Base-by-base conservation (phyloP, 163 green algal species). In the Scenedesmus sp. region DNA sequence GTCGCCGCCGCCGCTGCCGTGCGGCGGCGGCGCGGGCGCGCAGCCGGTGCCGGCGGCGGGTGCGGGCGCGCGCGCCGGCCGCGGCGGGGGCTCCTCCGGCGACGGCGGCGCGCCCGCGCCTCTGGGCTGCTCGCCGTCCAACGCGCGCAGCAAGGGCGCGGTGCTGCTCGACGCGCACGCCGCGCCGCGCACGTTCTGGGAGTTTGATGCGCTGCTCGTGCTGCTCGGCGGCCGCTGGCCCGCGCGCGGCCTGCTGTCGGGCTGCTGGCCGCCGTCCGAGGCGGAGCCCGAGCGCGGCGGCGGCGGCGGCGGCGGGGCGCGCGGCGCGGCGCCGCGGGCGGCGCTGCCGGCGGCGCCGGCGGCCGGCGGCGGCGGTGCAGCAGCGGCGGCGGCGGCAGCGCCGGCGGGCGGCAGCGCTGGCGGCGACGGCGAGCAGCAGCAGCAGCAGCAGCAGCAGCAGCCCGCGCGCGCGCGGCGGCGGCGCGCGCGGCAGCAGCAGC, bases 151-250 rank as follows among this genome's bases (percentile, higher is more conserved):
- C 54, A 81, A 81, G 39, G 73, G 73, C 11, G 60, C 80, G 6
- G 91, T 93, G 56, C 82, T 96, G 75, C 76, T 96, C 63, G 85
- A 85, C 44, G 42, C 70, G 10, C 29, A 42, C 7, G 60, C 87
- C 36, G 22, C 78, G 44, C 84, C 87, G 7, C 50, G 57, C 15
- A 81, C 87, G 24, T 83, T 67, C 45, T 89, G 81, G 80, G 54
- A 81, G 11, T 93, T 93, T 78, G 83, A 92, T 53, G 91, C 89
- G 0, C 72, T 90, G 51, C 63, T 96, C 60, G 88, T 96, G 65
- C 76, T 96, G 78, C 80, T 95, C 48, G 89, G 87, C 2, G 92
- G 92, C 2, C 87, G 91, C 72, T 97, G 92, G 92, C 92, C 92
- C 0, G 50, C 91, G 0, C 83, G 92, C 4, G 90, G 91, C 24